phyloP scores from a whole-genome alignment of 1,284 basidiomycete genomes.

The Entoloma clypeatum region DNA sequence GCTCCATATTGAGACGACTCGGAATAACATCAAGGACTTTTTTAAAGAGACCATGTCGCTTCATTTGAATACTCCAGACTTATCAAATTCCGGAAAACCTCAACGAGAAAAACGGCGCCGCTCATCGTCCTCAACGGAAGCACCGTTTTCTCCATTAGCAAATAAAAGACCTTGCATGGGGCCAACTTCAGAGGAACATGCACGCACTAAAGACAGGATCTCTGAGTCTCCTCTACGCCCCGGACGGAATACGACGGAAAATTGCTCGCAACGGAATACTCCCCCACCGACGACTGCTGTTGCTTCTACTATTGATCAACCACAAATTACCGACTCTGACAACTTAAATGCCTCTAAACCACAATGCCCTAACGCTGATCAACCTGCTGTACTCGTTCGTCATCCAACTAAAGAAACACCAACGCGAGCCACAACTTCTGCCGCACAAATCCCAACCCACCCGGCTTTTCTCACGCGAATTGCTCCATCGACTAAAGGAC shows the following conservation, averaged over 20 bases:
- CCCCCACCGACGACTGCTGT: neutral
- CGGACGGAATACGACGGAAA: neutral
- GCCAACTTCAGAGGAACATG: neutral
- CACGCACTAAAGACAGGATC: neutral
- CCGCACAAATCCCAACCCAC: too few relatives aligned
- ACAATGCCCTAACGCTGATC: too few relatives aligned
- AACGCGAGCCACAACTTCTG: too few relatives aligned
- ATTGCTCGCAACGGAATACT: too few relatives aligned
- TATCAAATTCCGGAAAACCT: constrained; percentile 5
- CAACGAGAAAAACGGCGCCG: constrained; percentile 3
- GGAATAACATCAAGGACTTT: constrained; percentile 37
- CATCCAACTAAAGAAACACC: too few relatives aligned
- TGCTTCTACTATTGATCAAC: too few relatives aligned
- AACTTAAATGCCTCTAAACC: too few relatives aligned
- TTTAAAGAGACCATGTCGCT: constrained; percentile 23
- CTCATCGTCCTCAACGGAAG: constrained; percentile 11
- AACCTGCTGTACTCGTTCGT: too few relatives aligned
- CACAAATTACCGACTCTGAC: too few relatives aligned
- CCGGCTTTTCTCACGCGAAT: too few relatives aligned
- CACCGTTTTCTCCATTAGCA: constrained; percentile 5
- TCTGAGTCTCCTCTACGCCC: neutral
- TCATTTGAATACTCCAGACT: constrained; percentile 10
- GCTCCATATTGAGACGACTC: constrained; percentile 51
- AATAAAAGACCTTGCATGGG: constrained; percentile 11
- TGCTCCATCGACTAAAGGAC: too few relatives aligned